Evolutionary conservation across 1,139 yeast species (phyloP), one percentile per base, ranked within the genome.

Genomic region (Arxiozyma bovina): DNA sequence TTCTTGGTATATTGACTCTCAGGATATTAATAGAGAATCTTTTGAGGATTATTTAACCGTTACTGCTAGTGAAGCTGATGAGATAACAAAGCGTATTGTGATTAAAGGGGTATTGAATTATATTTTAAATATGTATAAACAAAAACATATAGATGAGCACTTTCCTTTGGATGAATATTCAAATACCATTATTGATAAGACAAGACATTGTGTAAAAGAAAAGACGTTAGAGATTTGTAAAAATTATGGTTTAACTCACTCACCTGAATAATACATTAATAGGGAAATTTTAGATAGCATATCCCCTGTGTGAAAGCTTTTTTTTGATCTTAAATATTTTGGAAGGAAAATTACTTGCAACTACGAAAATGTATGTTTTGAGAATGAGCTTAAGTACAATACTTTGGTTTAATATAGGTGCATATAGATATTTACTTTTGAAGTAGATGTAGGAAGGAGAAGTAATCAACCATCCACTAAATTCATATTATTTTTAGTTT

Each of bases 61-160:
- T 4, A 40, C 56, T 1, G 27, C 45, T 11, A 54, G 56, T 54
- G 56, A 54, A 49, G 54, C 56, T 1, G 56, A 54, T 50, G 20
- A 25, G 1, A 22, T 40, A 12, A 41, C 56, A 0, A 48, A 45
- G 34, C 17, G 42, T 4, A 25, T 52, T 11, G 42, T 45, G 9
- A 38, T 54, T 1, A 51, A 50, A 17, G 56, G 56, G 12, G 45
- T 54, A 8, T 42, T 54, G 42, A 46, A 54, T 34, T 52, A 51
- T 34, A 42, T 54, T 34, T 42, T 54, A 25, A 50, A 47, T 22
- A 45, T 54, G 7, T 51, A 45, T 15, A 42, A 17, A 1, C 17
- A 25, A n/a, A 51, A 45, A 17, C 25, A 51, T 34, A 42, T 51
- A 7, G 21, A 42, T 5, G 53, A 30, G 0, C 18, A 20, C 0